phyloP scores from a whole-genome alignment of 768 basidiomycete genomes.

The Boletus sp. region DNA sequence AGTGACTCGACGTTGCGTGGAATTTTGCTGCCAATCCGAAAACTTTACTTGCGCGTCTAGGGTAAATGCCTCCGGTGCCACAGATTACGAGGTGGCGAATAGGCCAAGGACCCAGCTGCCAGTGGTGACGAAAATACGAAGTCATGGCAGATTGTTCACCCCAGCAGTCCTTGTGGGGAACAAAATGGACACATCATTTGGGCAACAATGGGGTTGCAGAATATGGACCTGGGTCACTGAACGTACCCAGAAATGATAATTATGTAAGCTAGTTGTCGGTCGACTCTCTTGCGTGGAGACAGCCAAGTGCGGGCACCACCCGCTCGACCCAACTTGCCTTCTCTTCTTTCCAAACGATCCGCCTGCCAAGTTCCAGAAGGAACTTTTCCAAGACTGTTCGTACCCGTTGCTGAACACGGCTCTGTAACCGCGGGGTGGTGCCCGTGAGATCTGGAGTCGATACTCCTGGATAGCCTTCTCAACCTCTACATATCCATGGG shows the following conservation, averaged over 20 bases:
- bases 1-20: too few relatives aligned
- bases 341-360: slow-evolving; percentile 22
- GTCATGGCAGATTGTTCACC: too few relatives aligned
- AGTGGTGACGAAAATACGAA: too few relatives aligned
- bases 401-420: slow-evolving; percentile 30
- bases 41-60: too few relatives aligned
- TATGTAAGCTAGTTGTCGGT: not conserved
- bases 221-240: not conserved
- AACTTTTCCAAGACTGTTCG: slow-evolving; percentile 25
- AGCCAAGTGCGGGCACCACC: slow-evolving; percentile 21
- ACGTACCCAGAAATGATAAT: not conserved
- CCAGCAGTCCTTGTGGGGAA: not conserved
- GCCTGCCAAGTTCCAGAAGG: slow-evolving; percentile 16
- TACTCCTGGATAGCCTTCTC: slow-evolving; percentile 29
- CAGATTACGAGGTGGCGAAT: too few relatives aligned
- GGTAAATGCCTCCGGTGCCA: too few relatives aligned
- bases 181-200: not conserved
- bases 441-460: slow-evolving; percentile 33
- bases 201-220: not conserved
- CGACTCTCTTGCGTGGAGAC: slow-evolving; percentile 18
- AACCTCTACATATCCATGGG: slow-evolving; percentile 34
- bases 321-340: slow-evolving; percentile 26
- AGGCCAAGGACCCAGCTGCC: too few relatives aligned
- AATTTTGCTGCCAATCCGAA: too few relatives aligned
- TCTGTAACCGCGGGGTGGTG: slow-evolving; percentile 29